A percentile compares a stretch with the other conserved stretches of the same genome.
These are phyloP conservation scores for Alternaria brassicae DNA, from an alignment of 2,329 filamentous ascomycete species.

Conservation along the genomic window DNA sequence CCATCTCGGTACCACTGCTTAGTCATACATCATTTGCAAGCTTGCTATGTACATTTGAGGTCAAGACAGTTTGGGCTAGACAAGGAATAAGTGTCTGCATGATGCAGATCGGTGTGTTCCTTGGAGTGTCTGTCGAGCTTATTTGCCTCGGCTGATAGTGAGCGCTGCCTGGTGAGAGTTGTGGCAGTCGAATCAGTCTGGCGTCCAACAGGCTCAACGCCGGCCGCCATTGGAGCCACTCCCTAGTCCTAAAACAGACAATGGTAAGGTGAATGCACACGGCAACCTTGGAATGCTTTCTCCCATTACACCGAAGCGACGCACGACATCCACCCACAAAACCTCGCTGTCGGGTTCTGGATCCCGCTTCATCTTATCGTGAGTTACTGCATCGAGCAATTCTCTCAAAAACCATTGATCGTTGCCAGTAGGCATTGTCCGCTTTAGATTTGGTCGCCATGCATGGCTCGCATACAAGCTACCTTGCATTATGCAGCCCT, in stretches of 20 bases:
- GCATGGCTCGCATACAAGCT: background rate
- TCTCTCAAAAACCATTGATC: background rate
- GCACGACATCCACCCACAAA: background rate
- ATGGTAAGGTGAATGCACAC: slow-evolving; percentile 2
- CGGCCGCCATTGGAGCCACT: background rate
- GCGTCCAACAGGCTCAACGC: background rate
- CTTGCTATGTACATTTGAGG: background rate
- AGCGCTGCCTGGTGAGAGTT: background rate
- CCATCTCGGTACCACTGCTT: slow-evolving; percentile 13
- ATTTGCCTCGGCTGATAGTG: background rate
- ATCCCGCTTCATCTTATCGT: background rate
- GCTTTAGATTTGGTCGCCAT: slow-evolving; percentile 2
- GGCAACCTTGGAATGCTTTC: background rate
- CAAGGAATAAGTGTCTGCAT: background rate
- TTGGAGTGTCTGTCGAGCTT: background rate
- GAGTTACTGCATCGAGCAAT: slow-evolving; percentile 1
- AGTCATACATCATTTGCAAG: slow-evolving; percentile 2
- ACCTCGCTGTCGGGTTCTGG: background rate
- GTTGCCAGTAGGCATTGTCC: slow-evolving; percentile 2
- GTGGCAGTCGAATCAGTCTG: background rate
- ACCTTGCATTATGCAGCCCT: background rate
- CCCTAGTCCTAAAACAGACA: slow-evolving; percentile 14
- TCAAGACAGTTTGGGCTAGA: background rate
- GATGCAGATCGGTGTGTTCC: background rate
- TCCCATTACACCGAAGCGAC: background rate